Conservation (phyloP, 495 filamentous ascomycete genomes). For the Pseudevernia furfuracea region DNA sequence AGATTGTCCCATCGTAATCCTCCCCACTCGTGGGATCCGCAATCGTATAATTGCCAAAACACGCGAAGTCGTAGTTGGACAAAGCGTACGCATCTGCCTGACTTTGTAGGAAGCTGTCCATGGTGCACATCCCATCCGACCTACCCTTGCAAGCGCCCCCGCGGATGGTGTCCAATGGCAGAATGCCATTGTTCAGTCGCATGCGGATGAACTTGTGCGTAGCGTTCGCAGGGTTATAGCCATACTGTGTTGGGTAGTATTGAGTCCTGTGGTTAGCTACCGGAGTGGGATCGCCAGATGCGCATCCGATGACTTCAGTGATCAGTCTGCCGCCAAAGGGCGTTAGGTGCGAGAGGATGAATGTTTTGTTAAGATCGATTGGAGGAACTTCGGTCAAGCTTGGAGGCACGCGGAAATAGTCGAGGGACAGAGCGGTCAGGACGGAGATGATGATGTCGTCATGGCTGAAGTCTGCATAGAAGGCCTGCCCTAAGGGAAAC, state of each 20-base stretch:
- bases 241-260: constrained; percentile 34
- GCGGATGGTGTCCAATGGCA: constrained; percentile 34
- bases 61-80: constrained; percentile 34
- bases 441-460: constrained; percentile 40
- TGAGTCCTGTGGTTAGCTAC: constrained; percentile 24
- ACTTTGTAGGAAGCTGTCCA: constrained; percentile 30
- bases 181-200: constrained; percentile 36
- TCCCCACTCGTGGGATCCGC: constrained; percentile 28
- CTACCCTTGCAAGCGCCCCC: constrained; percentile 30
- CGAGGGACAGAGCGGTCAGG: constrained; percentile 38
- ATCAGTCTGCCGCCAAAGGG: constrained; percentile 36
- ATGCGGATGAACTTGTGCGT: constrained; percentile 37
- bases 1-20: constrained; percentile 36
- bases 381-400: constrained; percentile 31
- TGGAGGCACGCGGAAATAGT: constrained; percentile 34
- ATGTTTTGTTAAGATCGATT: constrained; percentile 30
- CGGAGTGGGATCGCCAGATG: constrained; percentile 24
- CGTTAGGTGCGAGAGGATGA: constrained; percentile 33
- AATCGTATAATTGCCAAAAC: constrained; percentile 37
- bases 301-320: constrained; percentile 36
- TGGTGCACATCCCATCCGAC: constrained; percentile 33
- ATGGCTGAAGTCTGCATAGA: constrained; percentile 45
- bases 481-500: constrained; percentile 39
- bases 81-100: constrained; percentile 27
- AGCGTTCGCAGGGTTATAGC: constrained; percentile 32